phyloP scores from a whole-genome alignment of 164 flowering plant species.

The Hamamelis virginiana region DNA sequence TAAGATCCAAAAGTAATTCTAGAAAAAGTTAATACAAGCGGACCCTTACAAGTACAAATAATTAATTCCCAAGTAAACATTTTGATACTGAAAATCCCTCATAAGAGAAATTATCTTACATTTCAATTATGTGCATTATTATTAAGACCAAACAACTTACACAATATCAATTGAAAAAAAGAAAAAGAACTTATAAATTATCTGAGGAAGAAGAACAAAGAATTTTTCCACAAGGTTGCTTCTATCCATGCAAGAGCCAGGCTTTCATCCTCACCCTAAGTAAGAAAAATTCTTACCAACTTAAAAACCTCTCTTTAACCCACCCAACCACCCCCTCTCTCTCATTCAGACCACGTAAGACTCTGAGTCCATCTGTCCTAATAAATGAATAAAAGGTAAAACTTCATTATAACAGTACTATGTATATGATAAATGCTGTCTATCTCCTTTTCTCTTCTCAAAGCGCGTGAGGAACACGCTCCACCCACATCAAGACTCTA shows the following conservation, averaged over 20 bases:
- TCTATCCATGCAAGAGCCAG: too few relatives aligned
- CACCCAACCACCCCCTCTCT: not conserved
- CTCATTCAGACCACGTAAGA: too few relatives aligned
- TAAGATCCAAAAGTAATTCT: too few relatives aligned
- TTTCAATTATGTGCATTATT: not conserved
- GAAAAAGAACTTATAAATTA: not conserved
- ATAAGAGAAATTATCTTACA: not conserved
- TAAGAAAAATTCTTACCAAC: not conserved
- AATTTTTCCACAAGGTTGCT: not conserved
- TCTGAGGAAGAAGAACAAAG: not conserved
- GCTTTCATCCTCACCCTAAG: not conserved
- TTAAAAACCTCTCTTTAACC: not conserved
- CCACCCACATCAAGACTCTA: not conserved
- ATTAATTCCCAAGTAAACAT: too few relatives aligned
- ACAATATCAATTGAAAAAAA: not conserved
- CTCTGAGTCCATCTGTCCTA: not conserved
- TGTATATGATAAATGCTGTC: not conserved
- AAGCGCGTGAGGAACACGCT: not conserved
- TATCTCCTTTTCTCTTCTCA: not conserved
- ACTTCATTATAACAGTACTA: slow-evolving; percentile 1
- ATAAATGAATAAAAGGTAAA: not conserved
- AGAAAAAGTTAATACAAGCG: too few relatives aligned
- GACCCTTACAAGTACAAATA: too few relatives aligned
- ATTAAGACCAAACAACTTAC: not conserved
- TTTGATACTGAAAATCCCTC: too few relatives aligned